A percentile compares a stretch with the other conserved stretches of the same genome.
Conservation (phyloP, 148 eudicot genomes). For the Selenicereus undatus region DNA sequence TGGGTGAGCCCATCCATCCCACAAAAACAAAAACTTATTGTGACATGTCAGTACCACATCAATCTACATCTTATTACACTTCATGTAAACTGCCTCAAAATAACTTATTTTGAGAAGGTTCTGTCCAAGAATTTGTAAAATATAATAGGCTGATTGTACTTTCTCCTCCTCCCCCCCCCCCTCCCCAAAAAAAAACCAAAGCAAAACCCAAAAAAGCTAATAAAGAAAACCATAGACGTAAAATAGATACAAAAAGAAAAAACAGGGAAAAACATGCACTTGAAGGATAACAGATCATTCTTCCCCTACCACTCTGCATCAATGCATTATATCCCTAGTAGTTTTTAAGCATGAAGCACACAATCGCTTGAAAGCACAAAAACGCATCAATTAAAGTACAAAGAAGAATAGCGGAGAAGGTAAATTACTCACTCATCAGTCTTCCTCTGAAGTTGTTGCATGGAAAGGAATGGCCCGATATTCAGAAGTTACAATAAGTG, state of each 20-base stretch:
- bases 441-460: conserved; percentile 58
- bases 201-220: neutral
- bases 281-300: neutral
- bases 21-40: too few relatives aligned
- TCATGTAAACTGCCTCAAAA: too few relatives aligned
- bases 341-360: neutral
- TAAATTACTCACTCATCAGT: conserved; percentile 81
- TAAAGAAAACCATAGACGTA: neutral
- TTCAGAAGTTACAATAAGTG: conserved; percentile 27
- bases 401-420: conserved; percentile 8
- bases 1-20: too few relatives aligned
- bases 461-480: conserved; percentile 17
- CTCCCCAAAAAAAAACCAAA: neutral
- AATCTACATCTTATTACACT: too few relatives aligned
- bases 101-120: too few relatives aligned
- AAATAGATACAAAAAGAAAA: neutral
- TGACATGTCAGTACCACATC: too few relatives aligned
- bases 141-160: too few relatives aligned
- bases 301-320: neutral
- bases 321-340: too few relatives aligned
- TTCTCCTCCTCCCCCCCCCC: neutral
- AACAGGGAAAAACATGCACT: neutral
- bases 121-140: neutral
- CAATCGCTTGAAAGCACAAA: neutral
- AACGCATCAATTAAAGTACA: conserved; percentile 5